Percentiles rank a stretch among this genome's conserved stretches.
phyloP scores from a whole-genome alignment of 2,329 filamentous ascomycete species.

The Diaporthe aspalathi region DNA sequence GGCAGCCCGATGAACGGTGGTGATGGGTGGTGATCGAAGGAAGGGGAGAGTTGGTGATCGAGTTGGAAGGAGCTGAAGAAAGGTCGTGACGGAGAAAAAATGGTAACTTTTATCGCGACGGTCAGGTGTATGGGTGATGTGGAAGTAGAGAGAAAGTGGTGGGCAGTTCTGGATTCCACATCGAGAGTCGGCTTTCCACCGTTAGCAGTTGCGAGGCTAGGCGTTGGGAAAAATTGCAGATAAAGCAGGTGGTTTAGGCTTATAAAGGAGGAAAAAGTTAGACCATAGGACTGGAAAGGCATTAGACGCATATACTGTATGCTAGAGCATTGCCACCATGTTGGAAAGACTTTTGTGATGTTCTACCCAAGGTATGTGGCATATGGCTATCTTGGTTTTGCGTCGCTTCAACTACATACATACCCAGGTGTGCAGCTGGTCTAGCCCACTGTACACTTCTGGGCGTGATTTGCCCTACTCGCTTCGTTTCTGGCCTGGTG shows the following conservation, averaged over 20 bases:
- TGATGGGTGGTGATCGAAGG: not conserved
- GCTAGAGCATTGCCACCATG: too few species aligned
- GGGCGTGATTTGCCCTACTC: too few species aligned
- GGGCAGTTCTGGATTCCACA: not conserved
- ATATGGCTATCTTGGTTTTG: too few species aligned
- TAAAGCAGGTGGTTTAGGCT: not conserved
- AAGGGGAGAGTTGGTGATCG: not conserved
- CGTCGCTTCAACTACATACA: too few species aligned
- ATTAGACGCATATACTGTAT: not conserved
- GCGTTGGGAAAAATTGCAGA: not conserved
- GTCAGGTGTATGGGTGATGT: not conserved
- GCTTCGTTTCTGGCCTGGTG: too few species aligned
- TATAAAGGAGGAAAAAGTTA: not conserved
- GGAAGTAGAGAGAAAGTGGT: not conserved
- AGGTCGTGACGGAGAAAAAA: not conserved
- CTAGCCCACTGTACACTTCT: not conserved
- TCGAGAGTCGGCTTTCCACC: not conserved
- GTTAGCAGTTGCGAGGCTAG: not conserved
- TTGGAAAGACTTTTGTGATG: not conserved
- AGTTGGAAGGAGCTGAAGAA: not conserved
- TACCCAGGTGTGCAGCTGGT: too few species aligned
- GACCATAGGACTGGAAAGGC: fast-evolving
- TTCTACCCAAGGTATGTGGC: not conserved
- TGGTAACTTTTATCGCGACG: too few species aligned
- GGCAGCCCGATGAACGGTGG: not conserved